Evolutionary conservation across 208 protist species (phyloP).

Genomic region (Phytomonas sp.): DNA sequence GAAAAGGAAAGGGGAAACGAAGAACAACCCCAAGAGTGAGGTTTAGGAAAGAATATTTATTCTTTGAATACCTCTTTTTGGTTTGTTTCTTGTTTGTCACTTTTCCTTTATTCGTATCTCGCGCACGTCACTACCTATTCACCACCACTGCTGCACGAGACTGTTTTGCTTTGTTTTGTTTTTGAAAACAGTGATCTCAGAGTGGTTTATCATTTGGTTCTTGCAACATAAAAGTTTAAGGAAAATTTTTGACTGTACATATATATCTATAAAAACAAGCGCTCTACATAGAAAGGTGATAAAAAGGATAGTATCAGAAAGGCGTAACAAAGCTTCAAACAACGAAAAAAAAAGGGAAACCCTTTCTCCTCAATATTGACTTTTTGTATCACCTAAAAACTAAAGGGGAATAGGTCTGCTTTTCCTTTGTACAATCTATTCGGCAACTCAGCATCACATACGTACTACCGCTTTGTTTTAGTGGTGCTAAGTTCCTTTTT

Average conservation of each 20-base stretch:
- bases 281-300: constrained; percentile 2
- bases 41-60: constrained; percentile 3
- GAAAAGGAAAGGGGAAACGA: neutral
- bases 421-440: constrained; percentile 1
- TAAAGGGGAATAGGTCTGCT: neutral
- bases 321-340: neutral
- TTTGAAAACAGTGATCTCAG: neutral
- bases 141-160: neutral
- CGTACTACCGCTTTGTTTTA: neutral
- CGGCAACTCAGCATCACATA: neutral
- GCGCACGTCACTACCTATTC: constrained; percentile 6
- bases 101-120: constrained; percentile 3
- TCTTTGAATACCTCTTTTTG: neutral
- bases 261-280: constrained; percentile 4
- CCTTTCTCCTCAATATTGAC: neutral
- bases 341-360: neutral
- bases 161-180: neutral
- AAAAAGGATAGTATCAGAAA: constrained; percentile 7
- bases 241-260: neutral
- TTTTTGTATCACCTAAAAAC: neutral
- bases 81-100: neutral
- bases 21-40: neutral
- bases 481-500: neutral
- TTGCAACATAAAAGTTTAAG: neutral
- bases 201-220: neutral